Evolutionary conservation across 1,284 basidiomycete genomes (phyloP), one percentile per base, ranked within the genome.

Genomic region (Apiotrichum gamsii): DNA sequence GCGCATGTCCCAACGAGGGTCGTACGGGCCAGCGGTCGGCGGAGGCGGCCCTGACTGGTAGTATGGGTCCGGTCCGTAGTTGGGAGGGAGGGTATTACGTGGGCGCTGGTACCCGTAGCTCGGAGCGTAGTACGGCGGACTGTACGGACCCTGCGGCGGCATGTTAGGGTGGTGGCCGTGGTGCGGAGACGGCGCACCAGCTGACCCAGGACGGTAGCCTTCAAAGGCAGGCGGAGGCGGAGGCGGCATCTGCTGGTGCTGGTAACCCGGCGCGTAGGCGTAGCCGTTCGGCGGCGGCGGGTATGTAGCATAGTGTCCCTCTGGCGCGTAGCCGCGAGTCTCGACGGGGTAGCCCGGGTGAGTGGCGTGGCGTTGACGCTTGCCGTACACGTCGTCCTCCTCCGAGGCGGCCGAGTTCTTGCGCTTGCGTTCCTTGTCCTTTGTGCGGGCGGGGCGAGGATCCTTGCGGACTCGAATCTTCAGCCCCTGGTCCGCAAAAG

Each of bases 381-480:
- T 52, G 19, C 16, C 16, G 33, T 48, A 51, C 4, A 42, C 39
- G 35, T 54, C 52, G 9, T 54, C 52, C 16, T 51, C 49, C n/a
- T 54, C 52, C 1, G 52, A 54, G 35, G 39, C 36, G 1, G 37
- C 49, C 13, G 43, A 43, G 45, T 47, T 54, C 48, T 51, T 54
- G 16, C 52, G 47, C 45, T 52, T 56, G 18, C 50, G 44, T n/a
- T n/a, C n/a, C n/a, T n/a, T n/a, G n/a, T n/a, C n/a, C 36, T 49
- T 56, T 49, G 44, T 49, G 25, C 44, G 45, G 11, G 49, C 45
- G 39, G 45, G 50, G 2, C 51, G 40, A 5, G 50, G 87, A 57
- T 90, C 87, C 67, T 90, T 90, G 35, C 89, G 80, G 32, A 93
- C 90, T 21, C 90, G 82, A 39, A 94, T 90, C 72, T 93, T 91